Evolutionary conservation across 768 basidiomycete species (phyloP).

Genomic region (Amanita thiersii): DNA sequence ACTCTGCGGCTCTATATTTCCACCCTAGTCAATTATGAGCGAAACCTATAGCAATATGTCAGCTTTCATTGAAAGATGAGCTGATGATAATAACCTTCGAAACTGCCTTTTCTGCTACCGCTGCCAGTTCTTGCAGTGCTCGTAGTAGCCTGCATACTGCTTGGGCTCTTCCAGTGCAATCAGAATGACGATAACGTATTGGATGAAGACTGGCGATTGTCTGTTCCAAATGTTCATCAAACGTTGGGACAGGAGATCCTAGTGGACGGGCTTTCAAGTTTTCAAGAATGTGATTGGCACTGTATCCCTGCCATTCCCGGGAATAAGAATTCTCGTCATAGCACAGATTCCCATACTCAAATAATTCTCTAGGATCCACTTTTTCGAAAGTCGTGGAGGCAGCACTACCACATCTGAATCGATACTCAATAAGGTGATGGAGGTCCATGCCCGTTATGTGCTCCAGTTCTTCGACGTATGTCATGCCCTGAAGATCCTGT

Average conservation of each 20-base stretch:
- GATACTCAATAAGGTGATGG: slow-evolving; percentile 3
- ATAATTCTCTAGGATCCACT: background rate
- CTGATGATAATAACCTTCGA: background rate
- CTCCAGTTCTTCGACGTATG: slow-evolving; percentile 1
- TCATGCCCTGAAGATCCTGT: background rate
- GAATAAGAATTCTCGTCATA: background rate
- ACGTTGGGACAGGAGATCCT: background rate
- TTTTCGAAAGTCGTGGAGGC: background rate
- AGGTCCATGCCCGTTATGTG: slow-evolving; percentile 3
- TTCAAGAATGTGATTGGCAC: slow-evolving; percentile 1
- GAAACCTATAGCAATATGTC: too few species aligned
- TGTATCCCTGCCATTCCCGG: slow-evolving; percentile 4
- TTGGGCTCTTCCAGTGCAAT: background rate
- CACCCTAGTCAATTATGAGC: too few species aligned
- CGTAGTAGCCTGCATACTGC: background rate
- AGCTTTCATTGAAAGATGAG: background rate
- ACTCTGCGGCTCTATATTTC: too few species aligned
- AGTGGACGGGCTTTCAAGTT: background rate
- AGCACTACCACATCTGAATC: slow-evolving; percentile 1
- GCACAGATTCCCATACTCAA: background rate
- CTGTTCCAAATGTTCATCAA: too few species aligned
- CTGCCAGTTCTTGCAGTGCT: background rate
- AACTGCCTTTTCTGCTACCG: background rate
- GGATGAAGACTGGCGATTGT: background rate
- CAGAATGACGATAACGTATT: background rate